Base-by-base conservation (phyloP, 805 yeast genomes). In the Saturnispora diversa region DNA sequence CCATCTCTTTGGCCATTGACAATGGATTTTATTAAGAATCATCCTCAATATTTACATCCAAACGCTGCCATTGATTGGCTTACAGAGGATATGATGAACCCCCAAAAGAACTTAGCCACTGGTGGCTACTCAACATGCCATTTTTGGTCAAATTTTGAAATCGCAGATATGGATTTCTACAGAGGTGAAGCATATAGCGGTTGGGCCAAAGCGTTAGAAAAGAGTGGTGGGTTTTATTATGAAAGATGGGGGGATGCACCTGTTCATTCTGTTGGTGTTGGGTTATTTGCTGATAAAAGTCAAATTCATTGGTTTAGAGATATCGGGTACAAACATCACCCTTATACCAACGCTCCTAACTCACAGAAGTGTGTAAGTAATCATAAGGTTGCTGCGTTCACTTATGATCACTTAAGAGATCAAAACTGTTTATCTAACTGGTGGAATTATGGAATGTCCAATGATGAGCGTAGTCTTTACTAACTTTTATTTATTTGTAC, bases 181-280 rank as follows among this genome's bases (percentile, higher is more conserved):
- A 63, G 95, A 39, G 62, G 71, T 19, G 78, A 81, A 40, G 75
- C 86, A 1, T 86, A 85, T 54, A 63, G 67, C 28, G 60, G 62
- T 10, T 85, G 82, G 75, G 74, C 80, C 52, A 63, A 79, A 24
- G 62, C 66, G 51, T 61, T 86, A 29, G 95, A 85, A 43, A 45
- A 66, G 3, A 60, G 77, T 1, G 92, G 94, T 15, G 90, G 90
- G 4, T 85, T 85, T 53, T 86, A 84, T 58, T 86, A 86, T 52
- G 95, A 87, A 58, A 63, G 95, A 42, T 85, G 95, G 95, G 95
- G 95, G 3, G 95, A 85, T 63, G 95, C 94, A 0, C 95, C 95
- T 0, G 92, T 85, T 1, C 92, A 84, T 56, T 75, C 87, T 3
- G 53, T 86, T 32, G 95, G 90, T 0, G 59, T 84, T 26, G 74